phyloP scores from a whole-genome alignment of 2,329 filamentous ascomycete genomes.

The Stromatinia cepivora region DNA sequence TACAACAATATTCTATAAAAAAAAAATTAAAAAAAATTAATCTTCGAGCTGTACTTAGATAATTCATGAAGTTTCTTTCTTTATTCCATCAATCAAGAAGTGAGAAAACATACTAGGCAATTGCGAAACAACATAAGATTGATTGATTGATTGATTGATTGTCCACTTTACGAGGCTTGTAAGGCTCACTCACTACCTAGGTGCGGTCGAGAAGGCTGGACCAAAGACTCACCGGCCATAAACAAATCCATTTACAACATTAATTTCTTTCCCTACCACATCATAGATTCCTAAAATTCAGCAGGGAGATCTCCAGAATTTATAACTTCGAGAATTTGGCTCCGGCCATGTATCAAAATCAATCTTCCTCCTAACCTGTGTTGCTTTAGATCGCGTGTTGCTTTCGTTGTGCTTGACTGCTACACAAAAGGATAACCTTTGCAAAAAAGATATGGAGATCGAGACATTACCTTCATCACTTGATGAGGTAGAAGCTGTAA shows the following conservation, averaged over 20 bases:
- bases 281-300: background rate
- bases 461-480: conserved; percentile 36
- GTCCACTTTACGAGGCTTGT: conserved; percentile 16
- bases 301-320: background rate
- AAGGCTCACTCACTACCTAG: background rate
- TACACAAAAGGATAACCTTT: background rate
- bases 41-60: background rate
- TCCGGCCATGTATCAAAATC: conserved; percentile 7
- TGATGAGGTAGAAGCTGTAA: conserved; percentile 38
- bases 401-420: conserved; percentile 3
- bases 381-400: conserved; percentile 4
- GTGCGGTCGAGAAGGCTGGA: background rate
- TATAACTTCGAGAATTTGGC: background rate
- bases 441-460: conserved; percentile 24
- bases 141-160: background rate
- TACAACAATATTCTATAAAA: background rate
- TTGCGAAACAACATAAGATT: too few relatives aligned
- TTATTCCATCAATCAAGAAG: background rate
- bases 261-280: background rate
- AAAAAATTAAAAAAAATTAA: background rate
- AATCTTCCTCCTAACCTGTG: conserved; percentile 7
- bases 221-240: conserved; percentile 8
- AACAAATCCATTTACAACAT: background rate
- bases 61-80: background rate
- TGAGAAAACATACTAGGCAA: background rate